Percentiles rank a stretch among this genome's conserved stretches.
Conservation (phyloP, 2,329 filamentous ascomycete genomes). For the Coniella lustricola region DNA sequence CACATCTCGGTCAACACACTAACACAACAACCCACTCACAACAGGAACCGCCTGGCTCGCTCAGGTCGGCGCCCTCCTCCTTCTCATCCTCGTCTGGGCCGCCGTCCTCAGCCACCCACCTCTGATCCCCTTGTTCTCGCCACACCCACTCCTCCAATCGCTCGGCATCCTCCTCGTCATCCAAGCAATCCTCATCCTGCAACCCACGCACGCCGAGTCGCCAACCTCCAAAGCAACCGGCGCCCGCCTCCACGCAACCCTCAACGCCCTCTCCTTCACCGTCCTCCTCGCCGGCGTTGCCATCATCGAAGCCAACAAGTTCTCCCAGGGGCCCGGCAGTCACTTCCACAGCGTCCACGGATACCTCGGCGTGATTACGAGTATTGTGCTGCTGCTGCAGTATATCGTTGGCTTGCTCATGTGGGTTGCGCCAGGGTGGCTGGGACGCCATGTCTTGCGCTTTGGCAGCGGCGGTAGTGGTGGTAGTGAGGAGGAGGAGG, state of each 20-base stretch:
- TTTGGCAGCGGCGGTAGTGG: slow-evolving; percentile 60
- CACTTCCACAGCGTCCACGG: slow-evolving; percentile 80
- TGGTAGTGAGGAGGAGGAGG: too few relatives aligned
- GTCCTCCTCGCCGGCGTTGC: slow-evolving; percentile 57
- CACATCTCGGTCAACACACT: slow-evolving; percentile 9
- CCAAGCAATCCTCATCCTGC: slow-evolving; percentile 76
- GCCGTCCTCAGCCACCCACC: slow-evolving; percentile 58
- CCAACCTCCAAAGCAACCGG: slow-evolving; percentile 58
- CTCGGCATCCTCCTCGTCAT: slow-evolving; percentile 66
- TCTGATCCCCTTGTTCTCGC: slow-evolving; percentile 71
- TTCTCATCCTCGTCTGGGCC: slow-evolving; percentile 71
- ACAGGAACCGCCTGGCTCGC: slow-evolving; percentile 75
- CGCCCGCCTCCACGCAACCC: slow-evolving; percentile 44
- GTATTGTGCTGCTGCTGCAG: slow-evolving; percentile 32
- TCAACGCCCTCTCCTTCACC: slow-evolving; percentile 61
- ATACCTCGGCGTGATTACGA: slow-evolving; percentile 72
- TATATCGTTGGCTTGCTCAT: slow-evolving; percentile 62
- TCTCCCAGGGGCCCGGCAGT: slow-evolving; percentile 38
- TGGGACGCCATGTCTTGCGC: slow-evolving; percentile 79
- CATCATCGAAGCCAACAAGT: slow-evolving; percentile 81
- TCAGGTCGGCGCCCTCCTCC: slow-evolving; percentile 69
- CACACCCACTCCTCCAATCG: slow-evolving; percentile 69
- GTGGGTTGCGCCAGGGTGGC: slow-evolving; percentile 51
- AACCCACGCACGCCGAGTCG: slow-evolving; percentile 81
- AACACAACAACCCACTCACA: slow-evolving; percentile 11